Evolutionary conservation across 192 early-diverging fungal species (phyloP).

Genomic region (Linnemannia schmuckeri): DNA sequence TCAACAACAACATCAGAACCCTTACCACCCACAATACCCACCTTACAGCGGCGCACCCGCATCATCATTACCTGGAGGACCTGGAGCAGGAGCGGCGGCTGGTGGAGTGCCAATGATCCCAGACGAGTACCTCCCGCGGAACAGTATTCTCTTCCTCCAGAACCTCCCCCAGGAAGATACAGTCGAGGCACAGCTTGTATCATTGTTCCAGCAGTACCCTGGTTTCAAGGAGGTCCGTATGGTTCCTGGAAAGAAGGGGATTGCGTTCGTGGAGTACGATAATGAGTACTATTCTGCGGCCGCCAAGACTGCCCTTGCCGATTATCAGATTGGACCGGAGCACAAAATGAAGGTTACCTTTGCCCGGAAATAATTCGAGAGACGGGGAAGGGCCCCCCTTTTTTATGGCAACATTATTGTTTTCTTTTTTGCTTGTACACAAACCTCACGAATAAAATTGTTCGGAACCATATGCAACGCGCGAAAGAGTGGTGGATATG

Average conservation of each 20-base stretch:
- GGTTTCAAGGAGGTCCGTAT: conserved; percentile 97
- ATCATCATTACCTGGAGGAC: conserved; percentile 10
- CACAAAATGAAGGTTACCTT: conserved; percentile 87
- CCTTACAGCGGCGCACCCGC: background rate
- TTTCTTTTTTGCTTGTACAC: background rate
- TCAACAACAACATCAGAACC: background rate
- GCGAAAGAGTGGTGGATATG: background rate
- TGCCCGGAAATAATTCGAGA: conserved; percentile 75
- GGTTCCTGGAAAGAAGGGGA: conserved; percentile 90
- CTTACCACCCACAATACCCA: conserved; percentile 15
- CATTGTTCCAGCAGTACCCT: conserved; percentile 85
- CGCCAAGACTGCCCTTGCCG: conserved; percentile 81
- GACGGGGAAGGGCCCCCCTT: background rate
- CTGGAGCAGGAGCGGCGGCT: conserved; percentile 21
- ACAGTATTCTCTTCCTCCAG: conserved; percentile 96
- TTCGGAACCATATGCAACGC: background rate
- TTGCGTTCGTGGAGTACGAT: conserved; percentile 98
- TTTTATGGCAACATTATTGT: background rate
- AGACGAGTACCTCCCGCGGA: conserved; percentile 87
- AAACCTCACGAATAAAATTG: background rate
- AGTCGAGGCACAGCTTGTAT: conserved; percentile 66
- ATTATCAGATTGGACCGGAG: conserved; percentile 72
- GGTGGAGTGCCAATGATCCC: conserved; percentile 62
- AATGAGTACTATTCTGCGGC: conserved; percentile 84
- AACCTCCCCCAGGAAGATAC: conserved; percentile 75